Evolutionary conservation across 441 rosid species (phyloP), one percentile per base, ranked within the genome.

Genomic region (Populus tomentosa): DNA sequence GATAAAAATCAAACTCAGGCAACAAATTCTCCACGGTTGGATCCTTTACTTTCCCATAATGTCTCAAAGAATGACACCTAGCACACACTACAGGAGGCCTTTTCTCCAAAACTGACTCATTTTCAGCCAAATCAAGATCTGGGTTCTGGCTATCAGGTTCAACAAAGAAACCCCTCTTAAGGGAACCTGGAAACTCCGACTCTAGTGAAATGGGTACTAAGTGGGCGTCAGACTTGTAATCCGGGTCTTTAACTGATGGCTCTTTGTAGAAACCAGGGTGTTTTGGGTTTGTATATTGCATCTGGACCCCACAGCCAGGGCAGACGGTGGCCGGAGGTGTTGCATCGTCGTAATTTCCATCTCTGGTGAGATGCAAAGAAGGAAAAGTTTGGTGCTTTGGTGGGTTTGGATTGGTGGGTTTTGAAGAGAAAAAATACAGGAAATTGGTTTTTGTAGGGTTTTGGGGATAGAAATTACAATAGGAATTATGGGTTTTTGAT

Each of bases 1-100:
- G 90, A 79, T 89, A 88, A 64, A 95, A 95, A 84, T 95, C 99
- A 70, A 95, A 93, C 68, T 95, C 99, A 6, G 98, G 99, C 84
- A 95, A 82, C 64, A 93, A 81, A 84, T 95, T 93, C 89, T 95
- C 99, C 78, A 89, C 85, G 0, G 84, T 80, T n/a, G 90, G 89
- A 79, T 95, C 97, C 82, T 89, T 92, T 73, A 95, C 99, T 86
- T 77, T 93, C 66, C 97, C 97, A 42, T 95, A 95, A 50, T 92
- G 93, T 53, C 98, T 89, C 72, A 95, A 84, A 5, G 97, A 92
- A 77, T 95, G 99, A 75, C 98, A 95, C 77, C 98, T 88, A 0
- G 89, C 88, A 35, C 99, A 95, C 16, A 95, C 99, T 62, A 89
- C 75, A 1, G 92, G 97, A 9, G 70, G 70, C 40, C 20, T 67